Base-by-base conservation (phyloP, 2,329 filamentous ascomycete species). In the Colletotrichum sp. region DNA sequence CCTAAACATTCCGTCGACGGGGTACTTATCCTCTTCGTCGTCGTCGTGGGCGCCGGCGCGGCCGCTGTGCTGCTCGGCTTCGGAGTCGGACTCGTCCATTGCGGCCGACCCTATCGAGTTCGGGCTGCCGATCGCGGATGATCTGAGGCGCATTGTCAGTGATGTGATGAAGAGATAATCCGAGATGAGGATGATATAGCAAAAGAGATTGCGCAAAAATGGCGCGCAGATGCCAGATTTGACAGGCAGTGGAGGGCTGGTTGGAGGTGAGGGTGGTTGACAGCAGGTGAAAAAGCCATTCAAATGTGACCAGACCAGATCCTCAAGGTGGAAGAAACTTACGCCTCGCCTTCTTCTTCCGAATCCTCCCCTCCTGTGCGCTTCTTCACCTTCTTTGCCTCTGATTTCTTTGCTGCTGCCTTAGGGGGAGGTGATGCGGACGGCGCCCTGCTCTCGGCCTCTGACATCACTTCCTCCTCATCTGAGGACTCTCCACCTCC, bases 11-110 rank as follows among this genome's bases (percentile, higher is more conserved):
- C 96, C 96, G 78, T 99, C 97, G 77, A 98, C 91, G 0, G 96
- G 96, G 82, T 97, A 97, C 71, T 94, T 88, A 81, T 93, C 90
- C 70, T 91, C 89, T 72, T 93, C 89, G 66, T 91, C 89, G 64
- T 89, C 89, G 56, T 87, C 87, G 28, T 85, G 78, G 84, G 84
- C 80, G 43, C 43, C 43, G 79, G 81, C 77, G 81, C 86, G 78
- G 15, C 77, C 77, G 77, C 55, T 65, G 86, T 70, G 89, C 85
- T 73, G 88, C 87, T 88, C 86, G 56, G 82, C 85, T 36, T 88
- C 86, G 18, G 94, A 95, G 78, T 95, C 94, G 61, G 94, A 97
- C 83, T 97, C 95, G 76, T 96, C 95, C 95, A 98, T 98, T 26
- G 95, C 94, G 26, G 93, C 96, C 13, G 96, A 98, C 80, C 93